These are phyloP conservation scores for Tylopilus rubrobrunneus DNA, from an alignment of 768 basidiomycete genomes.

Conservation along the genomic window DNA sequence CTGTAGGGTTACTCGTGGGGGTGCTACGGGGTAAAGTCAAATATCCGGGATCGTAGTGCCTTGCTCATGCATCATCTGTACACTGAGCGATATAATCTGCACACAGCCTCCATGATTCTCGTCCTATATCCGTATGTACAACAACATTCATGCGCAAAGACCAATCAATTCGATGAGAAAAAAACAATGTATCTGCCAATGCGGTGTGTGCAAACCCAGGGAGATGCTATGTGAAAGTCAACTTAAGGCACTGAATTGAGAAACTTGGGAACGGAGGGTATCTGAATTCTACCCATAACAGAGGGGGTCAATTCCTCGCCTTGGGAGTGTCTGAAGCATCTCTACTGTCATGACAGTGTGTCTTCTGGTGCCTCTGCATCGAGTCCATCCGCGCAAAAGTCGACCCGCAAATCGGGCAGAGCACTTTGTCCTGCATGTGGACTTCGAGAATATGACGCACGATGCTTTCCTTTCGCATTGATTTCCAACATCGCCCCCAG, in stretches of 20 bases:
- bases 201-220: too few species aligned
- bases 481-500: conserved; percentile 16
- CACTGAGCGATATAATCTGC: too few species aligned
- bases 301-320: neutral
- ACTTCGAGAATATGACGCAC: conserved; percentile 22
- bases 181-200: too few species aligned
- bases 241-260: neutral
- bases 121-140: too few species aligned
- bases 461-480: conserved; percentile 25
- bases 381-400: conserved; percentile 25
- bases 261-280: neutral
- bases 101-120: too few species aligned
- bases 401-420: conserved; percentile 14
- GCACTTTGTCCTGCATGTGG: conserved; percentile 19
- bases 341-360: conserved; percentile 3
- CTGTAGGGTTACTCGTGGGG: too few species aligned
- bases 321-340: neutral
- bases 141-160: too few species aligned
- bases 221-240: too few species aligned
- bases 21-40: too few species aligned
- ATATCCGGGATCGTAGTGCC: too few species aligned
- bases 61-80: too few species aligned
- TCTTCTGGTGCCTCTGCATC: conserved; percentile 20
- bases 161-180: too few species aligned
- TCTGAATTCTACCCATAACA: neutral